Percentiles rank a stretch among this genome's conserved stretches.
Conservation (phyloP, 2,329 filamentous ascomycete species). For the Microascus cirrosus region DNA sequence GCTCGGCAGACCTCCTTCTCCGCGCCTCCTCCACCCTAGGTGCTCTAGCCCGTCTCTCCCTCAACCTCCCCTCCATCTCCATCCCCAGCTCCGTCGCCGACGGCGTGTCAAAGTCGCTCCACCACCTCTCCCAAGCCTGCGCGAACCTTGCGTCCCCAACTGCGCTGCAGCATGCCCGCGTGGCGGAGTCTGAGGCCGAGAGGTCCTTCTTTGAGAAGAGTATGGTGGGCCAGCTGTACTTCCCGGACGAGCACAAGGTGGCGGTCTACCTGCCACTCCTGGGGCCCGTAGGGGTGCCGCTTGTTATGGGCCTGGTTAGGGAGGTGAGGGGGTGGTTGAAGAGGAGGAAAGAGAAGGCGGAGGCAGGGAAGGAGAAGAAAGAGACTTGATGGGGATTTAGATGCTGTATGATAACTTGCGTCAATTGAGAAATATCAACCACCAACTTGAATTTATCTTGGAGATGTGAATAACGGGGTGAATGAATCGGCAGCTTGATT, state of each 20-base stretch:
- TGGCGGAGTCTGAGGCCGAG: conserved; percentile 82
- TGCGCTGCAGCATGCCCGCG: conserved; percentile 68
- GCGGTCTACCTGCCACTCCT: conserved; percentile 89
- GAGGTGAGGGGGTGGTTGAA: conserved; percentile 58
- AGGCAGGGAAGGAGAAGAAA: conserved; percentile 26
- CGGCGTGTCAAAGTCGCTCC: conserved; percentile 69
- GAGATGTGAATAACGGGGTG: not conserved
- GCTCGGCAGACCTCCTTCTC: conserved; percentile 73
- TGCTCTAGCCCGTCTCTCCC: conserved; percentile 76
- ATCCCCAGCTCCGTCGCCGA: conserved; percentile 82
- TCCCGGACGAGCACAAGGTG: conserved; percentile 96
- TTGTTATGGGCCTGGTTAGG: conserved; percentile 74
- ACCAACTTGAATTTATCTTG: not conserved
- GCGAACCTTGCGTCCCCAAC: conserved; percentile 52
- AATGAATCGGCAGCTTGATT: not conserved
- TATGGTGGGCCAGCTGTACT: conserved; percentile 98
- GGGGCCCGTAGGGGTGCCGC: conserved; percentile 80
- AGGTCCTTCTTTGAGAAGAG: conserved; percentile 96
- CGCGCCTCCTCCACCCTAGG: conserved; percentile 89
- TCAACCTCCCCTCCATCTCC: conserved; percentile 77
- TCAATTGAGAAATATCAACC: not conserved
- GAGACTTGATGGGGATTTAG: conserved; percentile 12
- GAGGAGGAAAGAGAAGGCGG: conserved; percentile 30
- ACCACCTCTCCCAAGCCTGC: conserved; percentile 68
- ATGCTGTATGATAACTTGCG: not conserved